Evolutionary conservation across 1,284 basidiomycete species (phyloP).

Genomic region (Irpex sp.): DNA sequence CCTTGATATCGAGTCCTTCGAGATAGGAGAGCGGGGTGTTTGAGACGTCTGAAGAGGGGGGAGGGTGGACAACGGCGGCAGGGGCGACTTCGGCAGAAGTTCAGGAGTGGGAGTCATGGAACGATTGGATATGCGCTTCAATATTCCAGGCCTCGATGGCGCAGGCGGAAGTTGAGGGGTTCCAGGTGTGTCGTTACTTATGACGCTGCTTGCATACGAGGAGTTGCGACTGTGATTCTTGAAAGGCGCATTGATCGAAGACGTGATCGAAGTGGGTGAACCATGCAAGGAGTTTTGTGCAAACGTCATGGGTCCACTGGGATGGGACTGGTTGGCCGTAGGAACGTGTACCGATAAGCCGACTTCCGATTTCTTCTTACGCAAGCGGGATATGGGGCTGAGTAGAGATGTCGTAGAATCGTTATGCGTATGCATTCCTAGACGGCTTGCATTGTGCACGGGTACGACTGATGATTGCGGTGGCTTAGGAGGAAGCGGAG

Average conservation of each 20-base stretch:
- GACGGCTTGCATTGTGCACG: not conserved
- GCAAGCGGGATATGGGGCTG: not conserved
- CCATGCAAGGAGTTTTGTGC: slow-evolving; percentile 9
- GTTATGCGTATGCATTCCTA: slow-evolving; percentile 6
- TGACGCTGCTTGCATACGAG: not conserved
- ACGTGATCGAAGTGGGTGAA: not conserved
- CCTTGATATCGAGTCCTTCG: not conserved
- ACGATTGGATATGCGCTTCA: slow-evolving; percentile 6
- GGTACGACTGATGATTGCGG: not conserved
- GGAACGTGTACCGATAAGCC: not conserved
- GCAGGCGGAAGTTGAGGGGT: slow-evolving; percentile 2
- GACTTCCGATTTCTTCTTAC: slow-evolving; percentile 1
- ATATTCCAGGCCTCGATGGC: not conserved
- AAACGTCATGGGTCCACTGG: slow-evolving; percentile 8
- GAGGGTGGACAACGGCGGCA: not conserved
- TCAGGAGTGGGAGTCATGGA: not conserved
- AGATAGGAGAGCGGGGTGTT: slow-evolving; percentile 2
- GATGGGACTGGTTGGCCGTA: not conserved
- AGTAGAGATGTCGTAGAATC: slow-evolving; percentile 9
- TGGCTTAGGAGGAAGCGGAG: not conserved
- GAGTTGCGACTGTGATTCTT: not conserved
- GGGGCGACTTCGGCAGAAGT: not conserved
- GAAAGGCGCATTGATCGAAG: not conserved
- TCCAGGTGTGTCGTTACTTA: not conserved
- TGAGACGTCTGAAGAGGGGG: not conserved